Evolutionary conservation across 495 filamentous ascomycete genomes (phyloP).

Genomic region (Hypoxylon trugodes): DNA sequence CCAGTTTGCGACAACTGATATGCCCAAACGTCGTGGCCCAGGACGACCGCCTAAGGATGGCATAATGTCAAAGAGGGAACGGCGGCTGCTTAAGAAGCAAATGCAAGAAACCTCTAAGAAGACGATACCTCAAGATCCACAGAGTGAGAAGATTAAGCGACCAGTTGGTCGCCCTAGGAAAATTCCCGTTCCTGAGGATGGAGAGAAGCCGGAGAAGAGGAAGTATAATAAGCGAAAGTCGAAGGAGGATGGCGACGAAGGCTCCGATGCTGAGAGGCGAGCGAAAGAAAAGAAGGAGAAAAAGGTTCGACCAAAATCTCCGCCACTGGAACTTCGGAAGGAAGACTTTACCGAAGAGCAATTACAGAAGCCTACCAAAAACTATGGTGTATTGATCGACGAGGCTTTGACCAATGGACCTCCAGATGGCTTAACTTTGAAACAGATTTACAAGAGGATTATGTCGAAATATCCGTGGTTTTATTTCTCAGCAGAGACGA

Average conservation of each 20-base stretch:
- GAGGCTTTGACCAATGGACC: slow-evolving; percentile 81
- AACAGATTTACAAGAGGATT: slow-evolving; percentile 92
- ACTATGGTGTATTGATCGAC: slow-evolving; percentile 91
- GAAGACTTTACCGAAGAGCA: slow-evolving; percentile 84
- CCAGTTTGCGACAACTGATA: slow-evolving; percentile 46
- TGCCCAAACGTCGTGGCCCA: slow-evolving; percentile 78
- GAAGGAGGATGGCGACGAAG: slow-evolving; percentile 60
- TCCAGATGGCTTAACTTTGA: slow-evolving; percentile 77
- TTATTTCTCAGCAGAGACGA: slow-evolving; percentile 79
- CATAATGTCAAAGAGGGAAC: slow-evolving; percentile 88
- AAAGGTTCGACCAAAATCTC: slow-evolving; percentile 65
- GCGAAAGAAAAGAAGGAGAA: slow-evolving; percentile 66
- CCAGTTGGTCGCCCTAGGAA: slow-evolving; percentile 65
- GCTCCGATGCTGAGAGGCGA: slow-evolving; percentile 55
- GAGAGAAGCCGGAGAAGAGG: slow-evolving; percentile 71
- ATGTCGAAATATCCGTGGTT: slow-evolving; percentile 90
- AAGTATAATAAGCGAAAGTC: slow-evolving; percentile 82
- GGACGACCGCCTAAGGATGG: slow-evolving; percentile 92
- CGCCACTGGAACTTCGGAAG: slow-evolving; percentile 68
- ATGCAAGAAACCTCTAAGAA: slow-evolving; percentile 59
- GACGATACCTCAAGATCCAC: slow-evolving; percentile 49
- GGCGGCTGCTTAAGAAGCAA: slow-evolving; percentile 71
- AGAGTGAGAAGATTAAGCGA: slow-evolving; percentile 63
- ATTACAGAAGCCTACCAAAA: slow-evolving; percentile 81
- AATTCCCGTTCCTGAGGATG: slow-evolving; percentile 63